A percentile compares a stretch with the other conserved stretches of the same genome.
Evolutionary conservation across 441 rosid genomes (phyloP).

Genomic region (Mallotus repandus): DNA sequence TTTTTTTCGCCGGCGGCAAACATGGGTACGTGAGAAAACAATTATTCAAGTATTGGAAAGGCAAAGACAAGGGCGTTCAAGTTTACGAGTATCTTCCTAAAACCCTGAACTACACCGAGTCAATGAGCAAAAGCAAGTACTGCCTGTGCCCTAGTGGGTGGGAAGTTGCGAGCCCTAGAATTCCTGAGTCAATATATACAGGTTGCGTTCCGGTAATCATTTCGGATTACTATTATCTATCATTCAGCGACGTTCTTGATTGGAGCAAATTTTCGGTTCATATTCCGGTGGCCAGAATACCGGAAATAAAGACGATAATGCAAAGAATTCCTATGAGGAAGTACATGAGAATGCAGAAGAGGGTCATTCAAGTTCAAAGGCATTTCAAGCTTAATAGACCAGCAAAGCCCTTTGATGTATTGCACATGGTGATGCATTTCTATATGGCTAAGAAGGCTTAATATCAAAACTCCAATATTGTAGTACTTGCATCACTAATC

Average conservation of each 20-base stretch:
- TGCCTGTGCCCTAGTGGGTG: slow-evolving; percentile 88
- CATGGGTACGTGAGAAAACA: slow-evolving; percentile 56
- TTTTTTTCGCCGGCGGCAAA: slow-evolving; percentile 71
- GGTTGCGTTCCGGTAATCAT: slow-evolving; percentile 84
- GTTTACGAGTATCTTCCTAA: slow-evolving; percentile 60
- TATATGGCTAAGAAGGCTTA: slow-evolving; percentile 78
- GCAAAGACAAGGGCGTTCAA: slow-evolving; percentile 40
- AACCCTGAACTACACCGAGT: slow-evolving; percentile 46
- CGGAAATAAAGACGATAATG: slow-evolving; percentile 56
- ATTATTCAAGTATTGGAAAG: slow-evolving; percentile 61
- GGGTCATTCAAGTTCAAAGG: slow-evolving; percentile 50
- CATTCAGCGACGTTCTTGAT: slow-evolving; percentile 71
- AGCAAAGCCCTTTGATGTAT: slow-evolving; percentile 59
- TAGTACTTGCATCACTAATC: neutral
- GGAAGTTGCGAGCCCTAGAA: slow-evolving; percentile 83
- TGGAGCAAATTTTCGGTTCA: slow-evolving; percentile 66
- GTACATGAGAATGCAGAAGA: slow-evolving; percentile 46
- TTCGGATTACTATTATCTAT: slow-evolving; percentile 59
- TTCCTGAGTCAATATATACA: slow-evolving; percentile 52
- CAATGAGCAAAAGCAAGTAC: slow-evolving; percentile 58
- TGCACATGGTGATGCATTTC: slow-evolving; percentile 78
- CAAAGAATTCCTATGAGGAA: slow-evolving; percentile 33
- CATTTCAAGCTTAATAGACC: slow-evolving; percentile 76
- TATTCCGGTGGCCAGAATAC: slow-evolving; percentile 49
- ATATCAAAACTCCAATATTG: slow-evolving; percentile 25